A percentile compares a stretch with the other conserved stretches of the same genome.
These are phyloP conservation scores for Phytophthora sp. DNA, from an alignment of 352 stramenopile species.

Conservation along the genomic window DNA sequence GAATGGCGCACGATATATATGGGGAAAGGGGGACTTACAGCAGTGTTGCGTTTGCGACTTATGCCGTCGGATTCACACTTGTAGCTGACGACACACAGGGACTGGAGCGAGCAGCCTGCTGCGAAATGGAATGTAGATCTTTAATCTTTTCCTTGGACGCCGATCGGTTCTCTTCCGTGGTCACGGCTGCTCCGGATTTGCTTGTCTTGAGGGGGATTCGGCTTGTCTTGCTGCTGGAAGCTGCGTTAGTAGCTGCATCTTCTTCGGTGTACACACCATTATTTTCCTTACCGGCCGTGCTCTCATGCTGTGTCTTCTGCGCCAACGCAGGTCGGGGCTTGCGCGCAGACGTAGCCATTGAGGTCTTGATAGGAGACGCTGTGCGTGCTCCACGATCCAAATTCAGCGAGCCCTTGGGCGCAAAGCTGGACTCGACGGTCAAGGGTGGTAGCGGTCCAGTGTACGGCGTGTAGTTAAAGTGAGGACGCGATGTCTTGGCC, in stretches of 20 bases:
- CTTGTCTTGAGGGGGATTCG: conserved; percentile 41
- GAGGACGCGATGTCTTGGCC: conserved; percentile 26
- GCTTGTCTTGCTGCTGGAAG: conserved; percentile 32
- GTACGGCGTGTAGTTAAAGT: conserved; percentile 70
- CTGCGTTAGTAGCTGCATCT: conserved; percentile 23
- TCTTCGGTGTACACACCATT: conserved; percentile 19
- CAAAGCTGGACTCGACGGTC: conserved; percentile 68
- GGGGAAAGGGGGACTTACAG: conserved; percentile 12
- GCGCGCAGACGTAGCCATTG: conserved; percentile 4
- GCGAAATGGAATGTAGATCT: conserved; percentile 28
- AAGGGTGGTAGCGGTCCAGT: conserved; percentile 63
- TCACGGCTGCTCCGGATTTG: conserved; percentile 12
- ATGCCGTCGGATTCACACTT: conserved; percentile 14
- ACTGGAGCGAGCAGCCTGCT: conserved; percentile 9
- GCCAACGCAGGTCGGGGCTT: conserved; percentile 34
- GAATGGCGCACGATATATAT: conserved; percentile 33
- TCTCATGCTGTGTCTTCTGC: conserved; percentile 20
- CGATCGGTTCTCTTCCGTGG: conserved; percentile 42
- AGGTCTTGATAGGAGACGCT: conserved; percentile 19
- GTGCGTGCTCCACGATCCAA: conserved; percentile 19
- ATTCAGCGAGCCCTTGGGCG: conserved; percentile 47
- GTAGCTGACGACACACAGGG: not conserved
- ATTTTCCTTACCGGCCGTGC: conserved; percentile 44
- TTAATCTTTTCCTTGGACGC: conserved; percentile 53
- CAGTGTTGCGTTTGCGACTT: conserved; percentile 8